Conservation (phyloP, 768 basidiomycete species). For the Epithele typhae region DNA sequence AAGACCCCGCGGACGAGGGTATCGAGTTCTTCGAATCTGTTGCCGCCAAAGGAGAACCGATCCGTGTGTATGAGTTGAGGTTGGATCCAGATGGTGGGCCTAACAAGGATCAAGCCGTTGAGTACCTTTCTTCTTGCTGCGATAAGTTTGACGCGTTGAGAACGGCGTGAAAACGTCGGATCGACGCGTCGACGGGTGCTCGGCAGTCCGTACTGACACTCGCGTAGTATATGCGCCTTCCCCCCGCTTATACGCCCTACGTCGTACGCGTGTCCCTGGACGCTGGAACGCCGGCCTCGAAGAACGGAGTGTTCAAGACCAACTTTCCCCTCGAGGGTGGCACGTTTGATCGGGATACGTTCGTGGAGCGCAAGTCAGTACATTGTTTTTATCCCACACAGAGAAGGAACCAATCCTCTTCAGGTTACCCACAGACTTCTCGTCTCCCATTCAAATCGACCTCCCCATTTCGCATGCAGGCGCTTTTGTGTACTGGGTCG, state of each 20-base stretch:
- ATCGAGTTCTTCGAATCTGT: conserved; percentile 82
- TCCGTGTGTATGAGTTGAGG: conserved; percentile 81
- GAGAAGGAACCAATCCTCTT: background rate
- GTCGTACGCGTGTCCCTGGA: conserved; percentile 88
- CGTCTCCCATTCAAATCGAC: conserved; percentile 89
- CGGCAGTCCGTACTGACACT: background rate
- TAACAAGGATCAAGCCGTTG: conserved; percentile 74
- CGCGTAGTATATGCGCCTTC: conserved; percentile 87
- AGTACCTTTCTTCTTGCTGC: conserved; percentile 10
- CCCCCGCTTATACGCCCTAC: conserved; percentile 86
- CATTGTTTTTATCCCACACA: too few species aligned
- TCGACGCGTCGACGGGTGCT: too few species aligned
- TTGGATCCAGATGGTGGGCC: conserved; percentile 92
- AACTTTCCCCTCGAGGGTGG: conserved; percentile 97
- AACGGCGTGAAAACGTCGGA: too few species aligned
- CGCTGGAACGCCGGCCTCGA: conserved; percentile 86
- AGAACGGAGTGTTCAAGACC: conserved; percentile 90
- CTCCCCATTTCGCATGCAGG: conserved; percentile 96
- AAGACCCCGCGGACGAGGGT: conserved; percentile 91
- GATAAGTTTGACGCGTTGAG: too few species aligned
- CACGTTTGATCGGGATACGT: conserved; percentile 68
- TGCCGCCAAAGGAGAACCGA: conserved; percentile 52
- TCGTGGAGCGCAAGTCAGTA: conserved; percentile 76
- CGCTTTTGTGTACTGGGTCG: conserved; percentile 93
- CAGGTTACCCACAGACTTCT: conserved; percentile 82